Conservation (phyloP, 768 basidiomycete species). For the Lactarius sp. region DNA sequence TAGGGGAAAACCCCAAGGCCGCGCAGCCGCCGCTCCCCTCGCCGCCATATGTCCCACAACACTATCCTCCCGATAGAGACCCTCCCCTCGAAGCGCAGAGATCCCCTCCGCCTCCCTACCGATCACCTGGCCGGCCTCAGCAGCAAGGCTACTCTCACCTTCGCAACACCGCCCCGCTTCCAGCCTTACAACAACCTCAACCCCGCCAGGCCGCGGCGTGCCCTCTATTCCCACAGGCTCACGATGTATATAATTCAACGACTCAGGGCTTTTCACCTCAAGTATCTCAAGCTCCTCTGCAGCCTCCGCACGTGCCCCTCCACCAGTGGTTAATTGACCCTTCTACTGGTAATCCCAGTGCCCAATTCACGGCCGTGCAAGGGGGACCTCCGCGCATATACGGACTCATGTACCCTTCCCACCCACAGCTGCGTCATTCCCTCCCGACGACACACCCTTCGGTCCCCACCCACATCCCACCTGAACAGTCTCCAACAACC, state of each 20-base stretch:
- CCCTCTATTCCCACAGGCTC: constrained; percentile 7
- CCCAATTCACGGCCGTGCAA: background rate
- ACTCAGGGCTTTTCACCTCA: constrained; percentile 1
- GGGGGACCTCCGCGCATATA: background rate
- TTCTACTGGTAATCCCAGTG: background rate
- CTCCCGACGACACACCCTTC: background rate
- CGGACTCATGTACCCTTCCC: background rate
- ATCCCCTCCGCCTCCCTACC: background rate
- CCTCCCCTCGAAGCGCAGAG: background rate
- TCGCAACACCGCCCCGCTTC: background rate
- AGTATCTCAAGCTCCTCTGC: background rate
- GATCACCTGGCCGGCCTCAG: background rate
- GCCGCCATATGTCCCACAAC: constrained; percentile 3
- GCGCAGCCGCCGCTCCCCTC: constrained; percentile 3
- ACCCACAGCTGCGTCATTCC: background rate
- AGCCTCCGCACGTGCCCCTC: background rate
- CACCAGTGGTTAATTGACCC: background rate
- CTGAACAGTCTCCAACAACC: background rate
- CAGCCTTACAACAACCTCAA: constrained; percentile 9
- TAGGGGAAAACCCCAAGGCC: constrained; percentile 1
- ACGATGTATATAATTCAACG: background rate
- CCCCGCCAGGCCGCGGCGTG: constrained; percentile 6
- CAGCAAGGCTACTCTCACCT: background rate
- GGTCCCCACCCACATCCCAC: background rate
- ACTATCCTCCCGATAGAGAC: constrained; percentile 2